A percentile compares a stretch with the other conserved stretches of the same genome.
Evolutionary conservation across 1,139 yeast genomes (phyloP).

Genomic region (Magnusiomyces sp.): DNA sequence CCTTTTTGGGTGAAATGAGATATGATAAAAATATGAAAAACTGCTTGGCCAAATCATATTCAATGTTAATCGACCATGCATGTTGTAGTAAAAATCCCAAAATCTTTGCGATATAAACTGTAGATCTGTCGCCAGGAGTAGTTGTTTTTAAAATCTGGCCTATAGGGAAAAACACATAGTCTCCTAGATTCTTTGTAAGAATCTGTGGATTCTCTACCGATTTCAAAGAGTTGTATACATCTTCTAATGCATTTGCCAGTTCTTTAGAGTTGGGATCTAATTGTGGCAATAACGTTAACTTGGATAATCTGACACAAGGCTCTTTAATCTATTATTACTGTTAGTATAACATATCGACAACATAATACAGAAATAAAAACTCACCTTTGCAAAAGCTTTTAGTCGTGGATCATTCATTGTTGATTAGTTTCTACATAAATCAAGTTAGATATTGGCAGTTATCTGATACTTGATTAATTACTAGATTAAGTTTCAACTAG

Average conservation of each 20-base stretch:
- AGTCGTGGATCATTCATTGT: too few species aligned
- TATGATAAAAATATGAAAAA: slow-evolving; percentile 42
- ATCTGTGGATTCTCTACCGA: slow-evolving; percentile 15
- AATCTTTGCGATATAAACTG: slow-evolving; percentile 38
- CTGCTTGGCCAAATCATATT: slow-evolving; percentile 39
- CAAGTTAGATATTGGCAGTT: too few species aligned
- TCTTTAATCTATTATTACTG: slow-evolving; percentile 12
- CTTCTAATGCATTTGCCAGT: slow-evolving; percentile 29
- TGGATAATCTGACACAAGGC: slow-evolving; percentile 37
- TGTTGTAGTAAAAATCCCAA: slow-evolving; percentile 36
- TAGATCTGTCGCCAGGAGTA: slow-evolving; percentile 36
- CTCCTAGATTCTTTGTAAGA: slow-evolving; percentile 42
- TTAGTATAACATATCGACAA: not conserved
- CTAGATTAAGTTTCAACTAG: too few species aligned
- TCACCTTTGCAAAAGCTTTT: not conserved
- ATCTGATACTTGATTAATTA: too few species aligned
- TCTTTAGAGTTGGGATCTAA: slow-evolving; percentile 29
- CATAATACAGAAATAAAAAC: not conserved
- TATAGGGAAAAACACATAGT: slow-evolving; percentile 55
- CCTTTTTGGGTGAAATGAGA: slow-evolving; percentile 25
- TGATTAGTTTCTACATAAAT: too few species aligned
- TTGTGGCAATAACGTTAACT: slow-evolving; percentile 35
- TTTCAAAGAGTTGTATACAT: slow-evolving; percentile 14
- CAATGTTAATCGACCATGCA: slow-evolving; percentile 43
- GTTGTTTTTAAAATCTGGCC: slow-evolving; percentile 41